Percentiles rank a stretch among this genome's conserved stretches.
phyloP scores from a whole-genome alignment of 345 rosid species.

The Jatropha curcas region DNA sequence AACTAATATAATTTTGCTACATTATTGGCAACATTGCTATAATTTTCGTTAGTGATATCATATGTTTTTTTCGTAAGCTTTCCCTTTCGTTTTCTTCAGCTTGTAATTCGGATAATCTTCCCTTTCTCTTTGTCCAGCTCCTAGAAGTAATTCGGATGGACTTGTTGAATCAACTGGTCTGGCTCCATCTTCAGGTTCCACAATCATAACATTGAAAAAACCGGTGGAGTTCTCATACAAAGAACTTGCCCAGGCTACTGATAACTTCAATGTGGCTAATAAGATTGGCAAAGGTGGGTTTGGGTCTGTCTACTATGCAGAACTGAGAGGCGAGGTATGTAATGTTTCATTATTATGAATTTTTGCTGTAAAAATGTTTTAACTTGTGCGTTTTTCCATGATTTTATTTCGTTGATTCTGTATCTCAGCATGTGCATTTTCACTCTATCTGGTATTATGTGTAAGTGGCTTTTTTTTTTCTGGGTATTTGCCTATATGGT shows the following conservation, averaged over 20 bases:
- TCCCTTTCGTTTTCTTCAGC: too few relatives aligned
- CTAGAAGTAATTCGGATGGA: conserved; percentile 30
- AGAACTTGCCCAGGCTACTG: conserved; percentile 88
- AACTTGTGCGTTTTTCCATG: conserved; percentile 3
- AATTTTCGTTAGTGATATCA: too few relatives aligned
- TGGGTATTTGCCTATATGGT: too few relatives aligned
- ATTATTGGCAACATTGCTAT: too few relatives aligned
- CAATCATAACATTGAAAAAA: conserved; percentile 75
- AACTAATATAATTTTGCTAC: too few relatives aligned
- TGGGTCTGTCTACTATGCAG: conserved; percentile 88
- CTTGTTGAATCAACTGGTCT: conserved; percentile 30
- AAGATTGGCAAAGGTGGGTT: conserved; percentile 96
- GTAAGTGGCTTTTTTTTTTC: too few relatives aligned
- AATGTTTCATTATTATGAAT: conserved; percentile 8
- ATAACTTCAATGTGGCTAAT: conserved; percentile 75
- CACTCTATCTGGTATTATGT: too few relatives aligned
- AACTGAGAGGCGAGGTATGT: conserved; percentile 90
- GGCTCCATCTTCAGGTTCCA: conserved; percentile 42
- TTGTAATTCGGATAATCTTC: too few relatives aligned
- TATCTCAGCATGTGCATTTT: too few relatives aligned
- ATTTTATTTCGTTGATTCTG: too few relatives aligned
- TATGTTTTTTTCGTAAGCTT: too few relatives aligned
- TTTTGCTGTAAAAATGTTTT: conserved; percentile 3
- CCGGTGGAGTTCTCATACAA: conserved; percentile 85
- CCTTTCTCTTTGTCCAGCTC: conserved; percentile 32